Evolutionary conservation across 169 alveolate species (phyloP).

Genomic region (Plasmodium vivax): DNA sequence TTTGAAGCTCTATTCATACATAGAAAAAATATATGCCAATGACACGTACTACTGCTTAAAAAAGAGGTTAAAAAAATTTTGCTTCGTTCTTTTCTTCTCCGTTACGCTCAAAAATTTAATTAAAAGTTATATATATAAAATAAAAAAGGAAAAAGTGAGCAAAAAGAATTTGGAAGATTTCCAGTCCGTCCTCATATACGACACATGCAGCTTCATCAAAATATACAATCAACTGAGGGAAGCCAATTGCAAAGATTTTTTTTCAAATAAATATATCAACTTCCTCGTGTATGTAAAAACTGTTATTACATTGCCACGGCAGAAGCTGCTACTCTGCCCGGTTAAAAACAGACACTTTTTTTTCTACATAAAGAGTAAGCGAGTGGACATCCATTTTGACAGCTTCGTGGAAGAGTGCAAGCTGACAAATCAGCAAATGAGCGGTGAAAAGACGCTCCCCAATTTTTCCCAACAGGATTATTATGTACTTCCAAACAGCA

Average conservation of each 20-base stretch:
- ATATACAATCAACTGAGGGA: slow-evolving; percentile 44
- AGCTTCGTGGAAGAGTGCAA: slow-evolving; percentile 14
- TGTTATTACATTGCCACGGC: slow-evolving; percentile 38
- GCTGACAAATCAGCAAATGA: neutral
- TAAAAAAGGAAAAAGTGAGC: slow-evolving; percentile 44
- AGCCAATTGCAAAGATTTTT: slow-evolving; percentile 37
- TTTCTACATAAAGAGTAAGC: slow-evolving; percentile 42
- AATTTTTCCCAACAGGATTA: neutral
- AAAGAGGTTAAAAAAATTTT: slow-evolving; percentile 44
- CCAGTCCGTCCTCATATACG: slow-evolving; percentile 63
- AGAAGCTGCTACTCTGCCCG: slow-evolving; percentile 14
- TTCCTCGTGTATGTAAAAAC: slow-evolving; percentile 36
- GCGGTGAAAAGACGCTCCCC: neutral
- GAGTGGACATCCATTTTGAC: slow-evolving; percentile 50
- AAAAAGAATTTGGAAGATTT: slow-evolving; percentile 42
- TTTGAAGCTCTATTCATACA: slow-evolving; percentile 49
- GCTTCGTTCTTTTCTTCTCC: slow-evolving; percentile 54
- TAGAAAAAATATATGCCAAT: slow-evolving; percentile 33
- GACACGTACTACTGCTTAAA: slow-evolving; percentile 56
- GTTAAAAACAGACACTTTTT: slow-evolving; percentile 46
- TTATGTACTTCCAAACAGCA: neutral
- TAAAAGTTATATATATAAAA: slow-evolving; percentile 57
- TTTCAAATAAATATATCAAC: slow-evolving; percentile 45
- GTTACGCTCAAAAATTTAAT: slow-evolving; percentile 68
- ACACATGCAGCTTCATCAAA: slow-evolving; percentile 69